phyloP scores from a whole-genome alignment of 2,329 filamentous ascomycete genomes.

The Claviceps pusilla region DNA sequence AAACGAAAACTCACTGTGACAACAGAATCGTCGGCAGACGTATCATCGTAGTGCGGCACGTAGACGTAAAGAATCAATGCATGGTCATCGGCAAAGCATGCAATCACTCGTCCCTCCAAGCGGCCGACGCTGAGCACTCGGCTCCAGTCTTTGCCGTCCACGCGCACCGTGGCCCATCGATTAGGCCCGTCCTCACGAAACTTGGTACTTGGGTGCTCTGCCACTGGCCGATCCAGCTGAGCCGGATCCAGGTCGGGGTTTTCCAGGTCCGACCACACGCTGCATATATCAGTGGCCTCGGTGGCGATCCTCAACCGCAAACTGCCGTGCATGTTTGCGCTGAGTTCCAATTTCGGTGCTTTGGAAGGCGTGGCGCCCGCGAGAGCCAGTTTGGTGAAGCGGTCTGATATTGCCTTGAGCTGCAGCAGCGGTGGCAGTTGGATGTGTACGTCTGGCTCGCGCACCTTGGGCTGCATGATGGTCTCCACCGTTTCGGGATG shows the following conservation, averaged over 20 bases:
- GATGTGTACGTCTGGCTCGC: constrained; percentile 89
- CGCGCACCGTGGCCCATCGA: constrained; percentile 75
- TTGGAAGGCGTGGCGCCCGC: constrained; percentile 25
- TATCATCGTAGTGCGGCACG: constrained; percentile 54
- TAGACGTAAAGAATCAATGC: constrained; percentile 76
- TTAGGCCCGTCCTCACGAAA: constrained; percentile 66
- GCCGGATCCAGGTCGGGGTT: constrained; percentile 78
- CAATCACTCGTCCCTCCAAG: constrained; percentile 80
- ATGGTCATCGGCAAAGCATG: constrained; percentile 71
- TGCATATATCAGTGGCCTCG: constrained; percentile 72
- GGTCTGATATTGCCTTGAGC: constrained; percentile 84
- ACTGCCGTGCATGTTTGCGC: constrained; percentile 87
- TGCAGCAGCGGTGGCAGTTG: constrained; percentile 74
- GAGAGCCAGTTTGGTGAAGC: constrained; percentile 75
- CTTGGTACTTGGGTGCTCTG: constrained; percentile 65
- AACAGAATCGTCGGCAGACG: constrained; percentile 52
- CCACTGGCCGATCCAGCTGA: constrained; percentile 56
- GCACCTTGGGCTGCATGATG: constrained; percentile 82
- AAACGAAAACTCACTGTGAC: constrained; percentile 45
- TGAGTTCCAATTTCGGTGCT: constrained; percentile 62
- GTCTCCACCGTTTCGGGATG: constrained; percentile 71
- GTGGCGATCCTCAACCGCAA: constrained; percentile 67
- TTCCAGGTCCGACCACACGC: constrained; percentile 68
- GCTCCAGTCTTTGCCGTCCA: constrained; percentile 91
- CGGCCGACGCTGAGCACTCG: constrained; percentile 84